Conservation (phyloP, 2,329 filamentous ascomycete genomes). For the Fusarium chuoi region DNA sequence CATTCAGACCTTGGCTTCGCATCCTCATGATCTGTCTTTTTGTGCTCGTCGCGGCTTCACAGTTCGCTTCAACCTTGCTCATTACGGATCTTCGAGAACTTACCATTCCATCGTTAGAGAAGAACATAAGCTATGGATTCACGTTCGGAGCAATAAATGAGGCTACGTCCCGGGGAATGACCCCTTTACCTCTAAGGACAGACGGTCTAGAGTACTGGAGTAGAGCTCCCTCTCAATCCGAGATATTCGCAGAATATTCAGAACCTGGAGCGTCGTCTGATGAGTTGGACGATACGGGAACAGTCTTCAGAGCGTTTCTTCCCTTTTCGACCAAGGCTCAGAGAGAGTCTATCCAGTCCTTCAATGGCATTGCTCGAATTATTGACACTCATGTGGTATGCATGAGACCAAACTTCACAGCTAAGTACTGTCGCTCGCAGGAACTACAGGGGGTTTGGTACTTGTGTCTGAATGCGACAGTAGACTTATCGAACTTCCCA, state of each 20-base stretch:
- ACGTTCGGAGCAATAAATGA: background rate
- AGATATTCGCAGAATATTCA: background rate
- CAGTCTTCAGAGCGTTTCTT: background rate
- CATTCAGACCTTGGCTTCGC: background rate
- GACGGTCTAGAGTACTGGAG: background rate
- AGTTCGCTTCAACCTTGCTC: background rate
- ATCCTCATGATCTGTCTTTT: background rate
- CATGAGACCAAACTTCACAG: background rate
- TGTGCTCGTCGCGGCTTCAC: fast-evolving
- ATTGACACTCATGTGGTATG: background rate
- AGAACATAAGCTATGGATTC: background rate
- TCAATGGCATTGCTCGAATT: background rate
- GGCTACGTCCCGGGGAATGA: too few relatives aligned
- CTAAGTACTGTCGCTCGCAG: background rate
- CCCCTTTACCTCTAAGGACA: too few relatives aligned
- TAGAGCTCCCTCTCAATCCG: background rate
- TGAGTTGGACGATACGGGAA: background rate
- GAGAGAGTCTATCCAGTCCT: background rate
- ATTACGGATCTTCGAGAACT: background rate
- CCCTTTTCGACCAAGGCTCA: background rate
- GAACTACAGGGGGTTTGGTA: background rate
- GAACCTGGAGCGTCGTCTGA: background rate
- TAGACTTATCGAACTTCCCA: background rate
- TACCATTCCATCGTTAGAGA: background rate
- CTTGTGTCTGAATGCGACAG: background rate